Percentiles rank a stretch among this genome's conserved stretches.
Evolutionary conservation across 225 moss, liverwort and hornwort genomes (phyloP).

Genomic region (Straminergon stramineum): DNA sequence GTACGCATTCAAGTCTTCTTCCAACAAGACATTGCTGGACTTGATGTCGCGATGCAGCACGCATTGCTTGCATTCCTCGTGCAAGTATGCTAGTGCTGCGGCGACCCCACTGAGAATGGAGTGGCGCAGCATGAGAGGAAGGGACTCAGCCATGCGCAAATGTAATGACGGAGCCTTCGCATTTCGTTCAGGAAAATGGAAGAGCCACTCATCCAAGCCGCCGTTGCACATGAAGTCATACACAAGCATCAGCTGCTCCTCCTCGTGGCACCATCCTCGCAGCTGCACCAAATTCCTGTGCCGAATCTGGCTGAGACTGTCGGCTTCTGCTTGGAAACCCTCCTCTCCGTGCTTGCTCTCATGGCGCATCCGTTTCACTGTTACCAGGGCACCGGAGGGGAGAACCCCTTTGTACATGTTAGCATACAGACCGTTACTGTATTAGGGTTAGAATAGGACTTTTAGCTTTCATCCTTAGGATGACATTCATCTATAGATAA

Average conservation of each 20-base stretch:
- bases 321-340: conserved; percentile 33
- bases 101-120: conserved; percentile 11
- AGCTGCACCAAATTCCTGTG: conserved; percentile 36
- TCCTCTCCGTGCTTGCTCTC: conserved; percentile 1
- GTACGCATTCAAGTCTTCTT: conserved; percentile 13
- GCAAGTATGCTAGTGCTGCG: background rate
- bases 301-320: conserved; percentile 12
- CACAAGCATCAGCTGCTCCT: conserved; percentile 43
- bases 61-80: conserved; percentile 21
- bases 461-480: no score
- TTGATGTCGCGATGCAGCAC: conserved; percentile 31
- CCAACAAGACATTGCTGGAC: conserved; percentile 30
- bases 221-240: conserved; percentile 58
- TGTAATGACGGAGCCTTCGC: background rate
- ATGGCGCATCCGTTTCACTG: background rate
- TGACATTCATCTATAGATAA: no score
- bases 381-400: background rate
- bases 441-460: no score
- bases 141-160: background rate
- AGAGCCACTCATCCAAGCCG: conserved; percentile 43
- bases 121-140: background rate
- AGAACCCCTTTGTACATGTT: conserved; percentile 13
- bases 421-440: no score
- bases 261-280: conserved; percentile 54
- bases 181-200: background rate